Evolutionary conservation across 768 basidiomycete genomes (phyloP), one percentile per base, ranked within the genome.

Genomic region (Russula griseocarnosa): DNA sequence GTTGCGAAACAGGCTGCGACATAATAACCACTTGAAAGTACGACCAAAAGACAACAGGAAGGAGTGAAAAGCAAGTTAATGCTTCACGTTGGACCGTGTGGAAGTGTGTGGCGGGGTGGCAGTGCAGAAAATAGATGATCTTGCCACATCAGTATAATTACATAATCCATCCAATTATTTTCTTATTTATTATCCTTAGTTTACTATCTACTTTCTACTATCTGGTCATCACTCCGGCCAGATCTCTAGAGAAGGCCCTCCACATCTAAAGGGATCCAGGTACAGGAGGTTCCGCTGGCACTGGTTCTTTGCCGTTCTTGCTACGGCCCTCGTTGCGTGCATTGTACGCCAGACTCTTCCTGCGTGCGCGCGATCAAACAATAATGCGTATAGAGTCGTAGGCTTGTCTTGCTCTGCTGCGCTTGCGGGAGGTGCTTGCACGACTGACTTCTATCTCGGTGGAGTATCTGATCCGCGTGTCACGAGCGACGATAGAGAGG

Each of bases 1-100:
- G 90, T 80, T 90, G 87, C 68, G 88, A 85, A 66, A 82, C 77
- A 75, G 86, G 83, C 66, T 86, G 85, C 71, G 87, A 82, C 90
- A 91, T 91, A 75, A 74, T 73, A 66, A 56, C 60, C 14, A 57
- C 63, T 53, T 32, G 51, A 59, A 47, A 38, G 61, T 53, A 65
- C 53, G 61, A 63, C 61, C 60, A 47, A 32, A 22, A 55, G 54
- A 52, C 18, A 63, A 55, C 54, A 58, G 67, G 60, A 67, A 65
- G 69, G 72, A 70, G 73, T 76, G 66, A 77, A 83, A 90, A 88
- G 86, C 87, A 90, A 90, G 76, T 76, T 86, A 89, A 90, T 90
- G 87, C 87, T 85, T 90, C 87, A 78, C 71, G 49, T 51, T 18
- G 52, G 30, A 44, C 24, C 28, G 55, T 24, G 42, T 40, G 28